Percentiles rank a stretch among this genome's conserved stretches.
phyloP scores from a whole-genome alignment of 352 stramenopile species.

The Phytophthora nicotianae region DNA sequence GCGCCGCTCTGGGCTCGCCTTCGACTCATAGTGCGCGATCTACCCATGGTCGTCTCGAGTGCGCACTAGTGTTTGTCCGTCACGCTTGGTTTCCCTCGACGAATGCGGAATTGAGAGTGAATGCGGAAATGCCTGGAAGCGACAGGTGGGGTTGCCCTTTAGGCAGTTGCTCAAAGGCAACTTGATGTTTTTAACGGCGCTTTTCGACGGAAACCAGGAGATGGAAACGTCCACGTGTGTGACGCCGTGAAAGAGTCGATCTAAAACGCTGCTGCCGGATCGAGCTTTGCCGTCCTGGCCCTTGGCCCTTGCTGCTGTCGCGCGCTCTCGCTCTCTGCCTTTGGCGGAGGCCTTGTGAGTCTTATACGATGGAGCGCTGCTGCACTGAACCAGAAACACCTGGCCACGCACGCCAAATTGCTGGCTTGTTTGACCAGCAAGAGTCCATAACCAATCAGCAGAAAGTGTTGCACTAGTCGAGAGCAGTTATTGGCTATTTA shows the following conservation, averaged over 20 bases:
- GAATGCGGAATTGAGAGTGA: slow-evolving; percentile 22
- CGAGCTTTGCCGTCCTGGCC: slow-evolving; percentile 1
- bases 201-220: slow-evolving; percentile 11
- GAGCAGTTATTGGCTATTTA: neutral
- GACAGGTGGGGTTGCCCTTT: slow-evolving; percentile 13
- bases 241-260: slow-evolving; percentile 21
- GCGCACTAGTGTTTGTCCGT: slow-evolving; percentile 21
- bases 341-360: slow-evolving; percentile 13
- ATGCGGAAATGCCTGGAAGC: slow-evolving; percentile 5
- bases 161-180: neutral
- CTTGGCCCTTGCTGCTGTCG: slow-evolving; percentile 16
- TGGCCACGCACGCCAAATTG: slow-evolving; percentile 30
- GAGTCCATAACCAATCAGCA: slow-evolving; percentile 7
- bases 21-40: slow-evolving; percentile 25
- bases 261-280: slow-evolving; percentile 14
- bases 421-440: neutral
- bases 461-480: slow-evolving; percentile 15
- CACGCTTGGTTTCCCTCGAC: slow-evolving; percentile 15
- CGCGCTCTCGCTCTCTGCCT: slow-evolving; percentile 28
- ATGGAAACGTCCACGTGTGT: slow-evolving; percentile 16
- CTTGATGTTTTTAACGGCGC: slow-evolving; percentile 12
- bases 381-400: slow-evolving; percentile 21
- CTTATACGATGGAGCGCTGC: slow-evolving; percentile 29
- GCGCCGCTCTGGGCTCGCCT: slow-evolving; percentile 23
- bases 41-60: slow-evolving; percentile 22